Conservation (phyloP, 2,329 filamentous ascomycete species). For the Lecanicillium sp. region DNA sequence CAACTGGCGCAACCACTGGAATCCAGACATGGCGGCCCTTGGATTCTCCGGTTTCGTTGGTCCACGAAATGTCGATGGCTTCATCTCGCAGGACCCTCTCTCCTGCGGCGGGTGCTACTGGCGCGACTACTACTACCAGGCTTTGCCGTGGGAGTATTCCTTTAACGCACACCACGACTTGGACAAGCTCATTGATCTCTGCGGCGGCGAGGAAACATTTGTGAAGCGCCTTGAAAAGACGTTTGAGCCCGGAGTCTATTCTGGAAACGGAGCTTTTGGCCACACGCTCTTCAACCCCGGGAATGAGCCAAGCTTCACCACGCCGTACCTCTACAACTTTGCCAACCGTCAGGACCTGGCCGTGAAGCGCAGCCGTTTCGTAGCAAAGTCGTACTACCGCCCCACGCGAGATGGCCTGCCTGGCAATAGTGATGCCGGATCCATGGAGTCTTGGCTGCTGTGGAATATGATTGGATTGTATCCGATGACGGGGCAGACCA, state of each 20-base stretch:
- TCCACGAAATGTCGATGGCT: constrained; percentile 46
- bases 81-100: constrained; percentile 48
- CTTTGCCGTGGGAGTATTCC: constrained; percentile 56
- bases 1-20: constrained; percentile 70
- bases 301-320: constrained; percentile 60
- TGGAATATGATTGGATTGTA: constrained; percentile 65
- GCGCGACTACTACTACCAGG: constrained; percentile 52
- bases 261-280: constrained; percentile 34
- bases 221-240: constrained; percentile 51
- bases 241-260: constrained; percentile 42
- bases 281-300: constrained; percentile 58
- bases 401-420: constrained; percentile 50
- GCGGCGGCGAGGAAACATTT: constrained; percentile 49
- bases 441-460: constrained; percentile 64
- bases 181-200: constrained; percentile 40
- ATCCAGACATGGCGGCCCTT: constrained; percentile 46
- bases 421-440: constrained; percentile 64
- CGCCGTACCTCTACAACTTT: constrained; percentile 64
- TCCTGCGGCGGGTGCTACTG: constrained; percentile 59
- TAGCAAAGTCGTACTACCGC: constrained; percentile 53
- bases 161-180: constrained; percentile 65
- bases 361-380: constrained; percentile 48
- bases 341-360: constrained; percentile 54
- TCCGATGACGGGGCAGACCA: constrained; percentile 60
- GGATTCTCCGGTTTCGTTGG: constrained; percentile 61